These are phyloP conservation scores for Citrus maxima DNA, from an alignment of 345 rosid species.

Conservation along the genomic window DNA sequence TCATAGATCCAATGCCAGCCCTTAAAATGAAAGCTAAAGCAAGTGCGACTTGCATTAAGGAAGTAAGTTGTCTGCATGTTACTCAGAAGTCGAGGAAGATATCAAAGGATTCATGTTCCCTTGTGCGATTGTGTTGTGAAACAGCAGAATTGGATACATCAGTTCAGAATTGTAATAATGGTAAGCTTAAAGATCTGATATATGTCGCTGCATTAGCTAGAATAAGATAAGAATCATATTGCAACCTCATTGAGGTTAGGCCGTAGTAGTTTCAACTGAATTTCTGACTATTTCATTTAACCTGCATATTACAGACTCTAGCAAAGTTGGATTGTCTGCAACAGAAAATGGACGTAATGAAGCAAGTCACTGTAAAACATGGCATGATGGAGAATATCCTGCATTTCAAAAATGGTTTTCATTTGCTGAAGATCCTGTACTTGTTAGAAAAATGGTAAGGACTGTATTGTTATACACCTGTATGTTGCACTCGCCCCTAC, in stretches of 20 bases:
- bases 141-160: conserved; percentile 28
- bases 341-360: neutral
- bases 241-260: no score
- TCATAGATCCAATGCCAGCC: conserved; percentile 58
- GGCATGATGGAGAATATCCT: neutral
- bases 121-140: conserved; percentile 25
- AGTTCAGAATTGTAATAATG: conserved; percentile 28
- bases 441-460: neutral
- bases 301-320: neutral
- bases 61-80: conserved; percentile 43
- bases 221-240: neutral
- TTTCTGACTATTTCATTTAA: neutral
- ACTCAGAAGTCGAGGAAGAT: conserved; percentile 46
- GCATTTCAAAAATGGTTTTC: neutral
- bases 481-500: neutral
- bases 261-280: neutral
- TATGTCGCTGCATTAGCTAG: neutral
- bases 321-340: neutral
- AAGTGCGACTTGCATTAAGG: conserved; percentile 36
- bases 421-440: neutral
- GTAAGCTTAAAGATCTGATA: conserved; percentile 24
- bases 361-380: neutral
- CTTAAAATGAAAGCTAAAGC: conserved; percentile 53
- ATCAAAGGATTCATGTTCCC: conserved; percentile 42
- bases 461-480: neutral